phyloP scores from a whole-genome alignment of 257 asterid genomes.

The Ligustrum vulgare region DNA sequence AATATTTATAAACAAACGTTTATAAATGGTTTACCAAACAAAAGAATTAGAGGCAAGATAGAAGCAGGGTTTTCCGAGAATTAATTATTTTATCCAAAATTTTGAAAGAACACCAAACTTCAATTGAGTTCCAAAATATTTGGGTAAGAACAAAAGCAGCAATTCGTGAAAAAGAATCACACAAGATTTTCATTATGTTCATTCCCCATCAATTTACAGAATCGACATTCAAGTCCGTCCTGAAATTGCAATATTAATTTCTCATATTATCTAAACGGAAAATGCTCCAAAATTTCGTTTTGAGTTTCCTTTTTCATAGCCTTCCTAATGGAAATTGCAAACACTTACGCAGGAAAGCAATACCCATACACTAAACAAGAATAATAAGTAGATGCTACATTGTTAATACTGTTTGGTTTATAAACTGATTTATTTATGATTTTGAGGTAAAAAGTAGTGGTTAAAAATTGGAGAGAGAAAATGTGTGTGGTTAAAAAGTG shows the following conservation, averaged over 20 bases:
- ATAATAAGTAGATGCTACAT: background rate
- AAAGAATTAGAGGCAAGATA: too few relatives aligned
- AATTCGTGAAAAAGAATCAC: background rate
- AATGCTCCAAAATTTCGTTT: background rate
- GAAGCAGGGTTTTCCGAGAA: background rate
- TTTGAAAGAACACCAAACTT: background rate
- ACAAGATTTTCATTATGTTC: background rate
- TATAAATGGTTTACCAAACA: too few relatives aligned
- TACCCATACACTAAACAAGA: background rate
- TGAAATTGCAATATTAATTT: background rate
- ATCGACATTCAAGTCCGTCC: background rate
- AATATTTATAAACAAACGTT: too few relatives aligned
- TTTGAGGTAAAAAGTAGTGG: too few relatives aligned
- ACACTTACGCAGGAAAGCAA: background rate
- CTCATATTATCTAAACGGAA: background rate
- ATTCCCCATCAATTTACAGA: background rate
- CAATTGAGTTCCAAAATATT: background rate
- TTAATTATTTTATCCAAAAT: too few relatives aligned
- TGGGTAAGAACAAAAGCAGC: background rate
- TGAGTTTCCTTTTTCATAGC: background rate
- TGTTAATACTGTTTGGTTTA: too few relatives aligned
- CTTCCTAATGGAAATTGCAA: background rate
- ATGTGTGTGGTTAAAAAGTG: too few relatives aligned
- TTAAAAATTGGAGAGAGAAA: too few relatives aligned
- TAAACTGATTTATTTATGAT: too few relatives aligned